Conservation (phyloP, 192 early-diverging fungal species). For the Lobosporangium transversale region DNA sequence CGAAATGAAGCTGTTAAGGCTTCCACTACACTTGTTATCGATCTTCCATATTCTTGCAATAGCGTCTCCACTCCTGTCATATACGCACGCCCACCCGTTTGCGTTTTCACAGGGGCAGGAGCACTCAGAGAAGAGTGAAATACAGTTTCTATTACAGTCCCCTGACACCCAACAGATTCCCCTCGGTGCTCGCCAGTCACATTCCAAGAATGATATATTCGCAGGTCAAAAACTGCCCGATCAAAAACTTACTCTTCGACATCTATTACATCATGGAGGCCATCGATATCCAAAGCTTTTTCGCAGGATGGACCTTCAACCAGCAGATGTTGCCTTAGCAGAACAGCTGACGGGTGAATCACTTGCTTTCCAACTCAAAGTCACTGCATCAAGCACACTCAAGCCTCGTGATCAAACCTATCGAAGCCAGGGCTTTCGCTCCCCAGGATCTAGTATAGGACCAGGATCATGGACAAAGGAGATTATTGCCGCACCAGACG, state of each 20-base stretch:
- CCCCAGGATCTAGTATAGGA: slow-evolving; percentile 21
- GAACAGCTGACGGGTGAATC: slow-evolving; percentile 21
- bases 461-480: slow-evolving; percentile 35
- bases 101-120: not conserved
- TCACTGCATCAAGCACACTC: slow-evolving; percentile 5
- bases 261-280: slow-evolving; percentile 52
- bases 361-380: slow-evolving; percentile 35
- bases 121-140: not conserved
- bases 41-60: too few species aligned
- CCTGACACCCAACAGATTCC: slow-evolving; percentile 1
- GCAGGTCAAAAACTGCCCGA: slow-evolving; percentile 8
- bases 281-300: slow-evolving; percentile 41
- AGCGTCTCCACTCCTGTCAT: too few species aligned
- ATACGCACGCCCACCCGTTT: slow-evolving; percentile 22
- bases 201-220: not conserved
- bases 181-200: not conserved
- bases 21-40: too few species aligned
- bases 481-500: slow-evolving; percentile 67
- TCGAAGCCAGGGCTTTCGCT: slow-evolving; percentile 35
- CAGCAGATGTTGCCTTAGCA: slow-evolving; percentile 1
- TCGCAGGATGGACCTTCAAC: slow-evolving; percentile 31
- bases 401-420: slow-evolving; percentile 30
- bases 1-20: too few species aligned
- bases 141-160: not conserved
- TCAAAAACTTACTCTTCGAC: slow-evolving; percentile 37